Evolutionary conservation across 176 grass and related monocot genomes (phyloP).

Genomic region (Carex cristatella): DNA sequence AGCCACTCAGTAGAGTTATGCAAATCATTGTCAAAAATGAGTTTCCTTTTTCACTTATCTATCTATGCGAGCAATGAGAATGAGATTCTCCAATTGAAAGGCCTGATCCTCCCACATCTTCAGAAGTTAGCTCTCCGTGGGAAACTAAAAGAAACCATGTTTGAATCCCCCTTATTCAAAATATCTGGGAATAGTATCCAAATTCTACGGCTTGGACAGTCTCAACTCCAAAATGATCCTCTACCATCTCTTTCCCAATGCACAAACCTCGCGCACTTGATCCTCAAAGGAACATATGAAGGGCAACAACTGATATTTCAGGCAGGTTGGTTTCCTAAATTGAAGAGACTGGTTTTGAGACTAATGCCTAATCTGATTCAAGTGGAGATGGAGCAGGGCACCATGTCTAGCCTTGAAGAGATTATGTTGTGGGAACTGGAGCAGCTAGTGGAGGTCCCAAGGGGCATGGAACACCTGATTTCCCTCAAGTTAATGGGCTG

Average conservation of each 20-base stretch:
- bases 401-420: constrained; percentile 21
- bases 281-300: constrained; percentile 7
- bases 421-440: not conserved
- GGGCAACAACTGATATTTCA: constrained; percentile 11
- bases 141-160: constrained; percentile 18
- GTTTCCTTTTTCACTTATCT: not conserved
- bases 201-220: not conserved
- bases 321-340: constrained; percentile 19
- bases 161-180: not conserved
- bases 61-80: not conserved
- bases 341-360: not conserved
- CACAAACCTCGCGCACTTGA: not conserved
- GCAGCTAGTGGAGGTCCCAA: constrained; percentile 18
- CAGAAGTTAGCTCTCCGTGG: not conserved
- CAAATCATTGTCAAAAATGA: constrained; percentile 4
- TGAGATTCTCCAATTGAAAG: constrained; percentile 13
- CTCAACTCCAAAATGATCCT: not conserved
- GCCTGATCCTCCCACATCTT: not conserved
- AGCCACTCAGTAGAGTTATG: not conserved
- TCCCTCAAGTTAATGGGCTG: no score
- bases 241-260: not conserved
- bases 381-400: constrained; percentile 25
- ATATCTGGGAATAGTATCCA: not conserved
- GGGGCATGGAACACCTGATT: not conserved
- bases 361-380: not conserved